Evolutionary conservation across 345 rosid species (phyloP), one percentile per base, ranked within the genome.

Genomic region (Corymbia maculata): DNA sequence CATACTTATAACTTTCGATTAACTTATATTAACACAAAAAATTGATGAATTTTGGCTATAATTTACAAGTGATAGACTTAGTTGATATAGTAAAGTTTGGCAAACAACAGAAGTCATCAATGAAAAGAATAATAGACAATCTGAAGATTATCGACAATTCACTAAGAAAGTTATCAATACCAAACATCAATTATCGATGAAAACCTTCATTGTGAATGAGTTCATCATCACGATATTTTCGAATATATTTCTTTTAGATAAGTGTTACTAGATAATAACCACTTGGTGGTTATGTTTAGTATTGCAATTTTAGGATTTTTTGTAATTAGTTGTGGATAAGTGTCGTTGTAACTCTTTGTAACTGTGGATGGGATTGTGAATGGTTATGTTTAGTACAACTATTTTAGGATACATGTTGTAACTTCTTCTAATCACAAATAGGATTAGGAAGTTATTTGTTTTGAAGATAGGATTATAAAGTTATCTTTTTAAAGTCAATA

Each of bases 81-180:
- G 0, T 61, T 1, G 8, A 61, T 61, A 61, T 28, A 61, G 16
- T 4, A 12, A 1, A 61, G 4, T 28, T 26, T 12, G 42, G 2
- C 12, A 11, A 61, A 28, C 0, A 61, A 22, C 0, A 61, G 4
- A 26, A 0, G 0, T 22, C 64, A 57, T 57, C 11, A 13, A 57
- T 57, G 3, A 24, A 57, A 57, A 57, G 64, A 57, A 57, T 28
- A 22, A 57, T 57, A 4, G 28, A 57, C n/a, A 57, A 57, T 28
- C 22, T 24, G 14, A 57, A 57, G 64, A 24, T 9, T 22, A 57
- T 57, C 0, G 0, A 57, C 3, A 0, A 57, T 28, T 57, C 1
- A 0, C 64, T 13, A 24, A 57, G 6, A 57, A 10, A 57, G n/a
- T 57, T 22, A 24, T 57, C 22, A 28, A 57, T 0, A 57, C 0